These are phyloP conservation scores for Chrysoporthe puriensis DNA, from an alignment of 2,329 filamentous ascomycete species.

Conservation along the genomic window DNA sequence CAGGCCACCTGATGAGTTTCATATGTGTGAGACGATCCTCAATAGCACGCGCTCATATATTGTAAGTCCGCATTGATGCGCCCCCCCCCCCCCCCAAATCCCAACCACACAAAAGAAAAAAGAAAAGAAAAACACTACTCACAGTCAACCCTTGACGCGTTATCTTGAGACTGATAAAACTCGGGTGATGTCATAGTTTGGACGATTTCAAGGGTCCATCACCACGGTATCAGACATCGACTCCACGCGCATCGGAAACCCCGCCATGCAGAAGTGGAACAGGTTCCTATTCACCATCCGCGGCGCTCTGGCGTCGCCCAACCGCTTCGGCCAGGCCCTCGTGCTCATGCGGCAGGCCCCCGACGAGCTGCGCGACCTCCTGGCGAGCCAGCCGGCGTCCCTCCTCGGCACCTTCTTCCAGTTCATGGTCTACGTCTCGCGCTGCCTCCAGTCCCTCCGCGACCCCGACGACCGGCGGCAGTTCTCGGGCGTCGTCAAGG, in stretches of 20 bases:
- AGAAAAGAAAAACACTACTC: too few relatives aligned
- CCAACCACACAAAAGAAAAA: too few relatives aligned
- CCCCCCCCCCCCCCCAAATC: too few relatives aligned
- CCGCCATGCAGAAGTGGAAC: constrained; percentile 5
- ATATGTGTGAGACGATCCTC: constrained; percentile 21
- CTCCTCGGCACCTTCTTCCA: constrained; percentile 18
- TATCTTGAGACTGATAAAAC: background rate
- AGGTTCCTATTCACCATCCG: constrained; percentile 11
- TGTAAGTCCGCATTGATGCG: background rate
- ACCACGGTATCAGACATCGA: background rate
- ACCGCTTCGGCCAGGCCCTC: constrained; percentile 14
- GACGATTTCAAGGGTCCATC: constrained; percentile 4
- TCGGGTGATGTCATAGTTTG: background rate
- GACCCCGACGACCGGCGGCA: constrained; percentile 9
- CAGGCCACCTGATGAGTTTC: constrained; percentile 18
- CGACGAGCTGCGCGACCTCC: constrained; percentile 14
- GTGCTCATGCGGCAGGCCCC: constrained; percentile 22
- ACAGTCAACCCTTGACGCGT: too few relatives aligned
- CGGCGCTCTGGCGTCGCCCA: constrained; percentile 4
- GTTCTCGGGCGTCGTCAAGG: constrained; percentile 17
- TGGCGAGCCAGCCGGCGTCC: constrained; percentile 11
- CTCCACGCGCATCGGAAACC: background rate
- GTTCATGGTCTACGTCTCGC: constrained; percentile 18
- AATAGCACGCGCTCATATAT: constrained; percentile 19
- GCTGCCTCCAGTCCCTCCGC: background rate